Evolutionary conservation across 495 filamentous ascomycete species (phyloP).

Genomic region (Acidiella bohemica): DNA sequence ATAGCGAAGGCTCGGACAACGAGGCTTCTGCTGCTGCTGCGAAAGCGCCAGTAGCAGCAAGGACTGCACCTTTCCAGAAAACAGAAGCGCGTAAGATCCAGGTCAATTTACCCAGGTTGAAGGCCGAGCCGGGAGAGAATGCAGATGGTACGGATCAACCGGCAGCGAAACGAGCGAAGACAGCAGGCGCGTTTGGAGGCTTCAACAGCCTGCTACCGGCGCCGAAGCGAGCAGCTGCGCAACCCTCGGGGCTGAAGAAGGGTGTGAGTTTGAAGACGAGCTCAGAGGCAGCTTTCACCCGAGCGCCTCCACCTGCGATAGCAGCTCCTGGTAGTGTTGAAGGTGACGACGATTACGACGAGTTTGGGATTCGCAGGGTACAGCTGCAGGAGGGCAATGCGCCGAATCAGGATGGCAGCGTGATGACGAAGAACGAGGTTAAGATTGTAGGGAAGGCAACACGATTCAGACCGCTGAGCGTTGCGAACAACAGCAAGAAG

Average conservation of each 20-base stretch:
- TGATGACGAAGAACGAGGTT: slow-evolving; percentile 39
- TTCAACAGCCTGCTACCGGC: slow-evolving; percentile 83
- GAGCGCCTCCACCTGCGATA: slow-evolving; percentile 29
- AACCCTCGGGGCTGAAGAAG: slow-evolving; percentile 30
- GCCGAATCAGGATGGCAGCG: background rate
- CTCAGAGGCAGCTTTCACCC: slow-evolving; percentile 61
- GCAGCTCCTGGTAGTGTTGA: slow-evolving; percentile 18
- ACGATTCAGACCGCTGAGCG: slow-evolving; percentile 68
- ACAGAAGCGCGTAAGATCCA: slow-evolving; percentile 70
- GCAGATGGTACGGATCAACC: slow-evolving; percentile 41
- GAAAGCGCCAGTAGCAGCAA: slow-evolving; percentile 31
- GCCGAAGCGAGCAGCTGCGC: slow-evolving; percentile 47
- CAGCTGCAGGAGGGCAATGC: background rate
- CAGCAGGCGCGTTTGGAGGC: slow-evolving; percentile 45
- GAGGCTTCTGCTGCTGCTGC: slow-evolving; percentile 24
- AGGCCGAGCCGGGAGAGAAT: slow-evolving; percentile 29
- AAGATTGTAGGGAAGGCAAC: slow-evolving; percentile 59
- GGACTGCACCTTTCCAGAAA: slow-evolving; percentile 47
- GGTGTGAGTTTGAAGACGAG: slow-evolving; percentile 67
- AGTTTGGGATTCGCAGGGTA: slow-evolving; percentile 2
- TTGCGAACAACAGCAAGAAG: slow-evolving; percentile 59
- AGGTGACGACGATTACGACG: slow-evolving; percentile 2
- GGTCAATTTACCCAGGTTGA: slow-evolving; percentile 51
- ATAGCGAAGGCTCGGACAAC: slow-evolving; percentile 64
- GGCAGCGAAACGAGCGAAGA: slow-evolving; percentile 55